Evolutionary conservation across 139 green algal species (phyloP), one percentile per base, ranked within the genome.

Genomic region (Chloropicon primus): DNA sequence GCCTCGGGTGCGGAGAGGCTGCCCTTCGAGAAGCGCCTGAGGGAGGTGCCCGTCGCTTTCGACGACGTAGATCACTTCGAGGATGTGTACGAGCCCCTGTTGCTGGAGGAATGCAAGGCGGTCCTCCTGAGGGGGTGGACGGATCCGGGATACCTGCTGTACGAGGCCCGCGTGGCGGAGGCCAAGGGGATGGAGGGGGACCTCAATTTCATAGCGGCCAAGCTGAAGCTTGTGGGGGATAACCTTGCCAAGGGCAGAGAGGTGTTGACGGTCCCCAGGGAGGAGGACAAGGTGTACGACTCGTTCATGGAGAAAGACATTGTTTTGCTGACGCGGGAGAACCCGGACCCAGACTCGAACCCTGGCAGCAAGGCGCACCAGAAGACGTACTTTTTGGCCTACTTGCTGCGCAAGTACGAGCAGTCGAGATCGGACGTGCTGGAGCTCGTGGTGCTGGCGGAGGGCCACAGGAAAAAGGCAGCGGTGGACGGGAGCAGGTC

Each of bases 291-390:
- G 25, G 26, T n/a, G 73, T 24, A 74, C 24, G 25, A 74, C 21
- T n/a, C 27, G 23, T 5, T 41, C 22, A 24, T 28, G 1, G 87
- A 95, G 26, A 96, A 95, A 78, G 91, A 97, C 85, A 81, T 96
- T 27, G 54, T 97, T 28, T 80, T 96, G 25, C 54, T 96, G 0
- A 89, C 82, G 53, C 89, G 89, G 73, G 87, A 94, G n/a, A 84
- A 95, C 82, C 90, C 92, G 1, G 80, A 87, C 71, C 80, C 86
- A 27, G 22, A 83, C 26, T n/a, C n/a, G n/a, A n/a, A n/a, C n/a
- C n/a, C n/a, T n/a, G 76, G 22, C 25, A 75, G 76, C 41, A 26
- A 82, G 53, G 26, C 27, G 1, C 71, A 23, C 26, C 21, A 2
- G 62, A 54, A 5, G 28, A 28, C 28, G 27, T 73, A 23, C 21